Base-by-base conservation (phyloP, 1,284 basidiomycete genomes). In the Megacollybia platyphylla region DNA sequence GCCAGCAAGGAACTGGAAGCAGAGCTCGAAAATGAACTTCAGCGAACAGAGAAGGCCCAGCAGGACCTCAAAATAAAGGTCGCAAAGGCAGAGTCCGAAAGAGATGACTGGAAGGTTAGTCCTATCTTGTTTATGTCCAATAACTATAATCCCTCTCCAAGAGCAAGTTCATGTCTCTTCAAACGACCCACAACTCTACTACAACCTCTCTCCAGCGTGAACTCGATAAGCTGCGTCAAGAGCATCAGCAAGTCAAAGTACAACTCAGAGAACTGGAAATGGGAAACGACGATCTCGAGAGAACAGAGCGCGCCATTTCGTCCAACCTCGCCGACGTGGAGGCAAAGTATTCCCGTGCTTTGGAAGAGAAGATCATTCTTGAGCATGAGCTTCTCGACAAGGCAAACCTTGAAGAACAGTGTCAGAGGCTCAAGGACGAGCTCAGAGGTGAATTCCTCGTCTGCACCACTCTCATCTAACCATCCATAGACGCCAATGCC, bases 351-450 rank as follows among this genome's bases (percentile, higher is more conserved):
- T 82, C 91, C 50, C 77, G 81, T 46, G 86, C 87, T 1, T 70
- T 98, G 40, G 96, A 99, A 61, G 89, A 97, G 65, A 97, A 97
- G 62, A 97, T 96, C 39, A 64, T 98, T 36, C 71, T 98, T 28
- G 96, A 99, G 60, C 90, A 97, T 52, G 96, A 99, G 57, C 68
- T 98, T n/a, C 66, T 97, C 36, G 85, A 86, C 59, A 94, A 93
- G 62, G 84, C 88, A 3, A 80, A 73, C 48, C 58, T 97, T 30
- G 92, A 97, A 57, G 93, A 96, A 59, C 88, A 96, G 55, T 78
- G 74, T 41, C 96, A 98, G 61, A 73, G 96, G 36, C 61, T 96
- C 44, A 92, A 83, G 60, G 96, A 98, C 57, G 92, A 97, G 57
- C 63, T 97, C 27, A 67, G 92, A 76, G 93, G 92, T 92, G 48